These are phyloP conservation scores for Tetrahymena malaccensis DNA, from an alignment of 73 alveolate genomes.

Conservation along the genomic window DNA sequence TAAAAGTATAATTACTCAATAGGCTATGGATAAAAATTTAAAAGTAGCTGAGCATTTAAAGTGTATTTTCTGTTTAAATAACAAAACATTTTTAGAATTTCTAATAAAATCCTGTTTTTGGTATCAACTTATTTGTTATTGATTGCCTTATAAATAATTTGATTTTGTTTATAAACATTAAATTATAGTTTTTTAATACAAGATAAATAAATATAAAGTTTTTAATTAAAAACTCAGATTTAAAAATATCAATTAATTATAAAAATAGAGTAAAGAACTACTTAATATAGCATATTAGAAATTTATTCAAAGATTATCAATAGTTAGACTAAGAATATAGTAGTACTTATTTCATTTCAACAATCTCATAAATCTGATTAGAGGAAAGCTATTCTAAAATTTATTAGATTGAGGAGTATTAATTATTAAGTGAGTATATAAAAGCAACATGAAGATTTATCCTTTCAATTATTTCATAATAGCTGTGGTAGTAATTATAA, in stretches of 20 bases:
- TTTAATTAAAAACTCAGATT: not conserved
- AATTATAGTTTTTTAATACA: not conserved
- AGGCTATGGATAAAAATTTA: no score
- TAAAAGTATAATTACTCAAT: no score
- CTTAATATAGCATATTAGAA: not conserved
- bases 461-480: not conserved
- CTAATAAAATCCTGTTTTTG: not conserved
- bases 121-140: not conserved
- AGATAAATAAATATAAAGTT: not conserved
- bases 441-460: not conserved
- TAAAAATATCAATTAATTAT: not conserved
- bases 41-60: not conserved
- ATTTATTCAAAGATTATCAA: not conserved
- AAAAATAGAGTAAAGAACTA: not conserved
- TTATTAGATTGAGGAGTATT: not conserved
- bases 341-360: not conserved
- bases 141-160: no score
- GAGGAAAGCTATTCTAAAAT: not conserved
- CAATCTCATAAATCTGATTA: not conserved
- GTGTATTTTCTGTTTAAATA: not conserved
- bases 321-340: not conserved
- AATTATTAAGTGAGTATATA: not conserved
- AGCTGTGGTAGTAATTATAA: not conserved
- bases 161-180: not conserved
- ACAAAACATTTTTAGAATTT: not conserved